Evolutionary conservation across 805 yeast species (phyloP), one percentile per base, ranked within the genome.

Genomic region (Metschnikowia picachoensis): DNA sequence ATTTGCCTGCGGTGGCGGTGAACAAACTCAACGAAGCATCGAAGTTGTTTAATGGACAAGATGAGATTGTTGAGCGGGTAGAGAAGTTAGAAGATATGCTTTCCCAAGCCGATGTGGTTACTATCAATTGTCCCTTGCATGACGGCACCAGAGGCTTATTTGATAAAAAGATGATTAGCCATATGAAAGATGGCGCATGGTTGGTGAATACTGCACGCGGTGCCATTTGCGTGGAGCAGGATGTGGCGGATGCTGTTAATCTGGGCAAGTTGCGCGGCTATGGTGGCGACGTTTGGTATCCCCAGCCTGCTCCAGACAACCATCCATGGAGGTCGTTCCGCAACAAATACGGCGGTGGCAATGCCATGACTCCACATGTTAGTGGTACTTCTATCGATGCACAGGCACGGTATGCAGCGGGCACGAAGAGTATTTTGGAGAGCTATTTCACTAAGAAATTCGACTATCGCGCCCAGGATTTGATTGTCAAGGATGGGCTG

Each of bases 211-310:
- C 91, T 41, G 91, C 91, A 16, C 77, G 92, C 62, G 94, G 94
- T 50, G 92, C 91, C 36, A 86, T 86, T 56, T 77, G 85, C 62
- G 81, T 76, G 46, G 83, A 79, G 40, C 75, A 84, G 59, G 94
- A 82, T 56, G 85, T 86, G 52, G 90, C 88, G 0, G 90, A 74
- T 12, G 92, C 92, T 1, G 77, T 86, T 34, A 61, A 72, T 44
- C 67, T 79, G 33, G 94, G 94, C 41, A 83, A 82, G 56, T 62
- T 86, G 41, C 73, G 83, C 58, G 92, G 91, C 43, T 86, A 85
- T 61, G 94, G 91, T 58, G 94, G 92, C 56, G 94, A 86, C 65
- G 94, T 86, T 43, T 85, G 92, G 89, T 77, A 60, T 71, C 84
- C 83, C n/a, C 95, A 86, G 66, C 95, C 95, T 36, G 87, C 92